Evolutionary conservation across 2,329 filamentous ascomycete genomes (phyloP), one percentile per base, ranked within the genome.

Genomic region (Celoporthe dispersa): DNA sequence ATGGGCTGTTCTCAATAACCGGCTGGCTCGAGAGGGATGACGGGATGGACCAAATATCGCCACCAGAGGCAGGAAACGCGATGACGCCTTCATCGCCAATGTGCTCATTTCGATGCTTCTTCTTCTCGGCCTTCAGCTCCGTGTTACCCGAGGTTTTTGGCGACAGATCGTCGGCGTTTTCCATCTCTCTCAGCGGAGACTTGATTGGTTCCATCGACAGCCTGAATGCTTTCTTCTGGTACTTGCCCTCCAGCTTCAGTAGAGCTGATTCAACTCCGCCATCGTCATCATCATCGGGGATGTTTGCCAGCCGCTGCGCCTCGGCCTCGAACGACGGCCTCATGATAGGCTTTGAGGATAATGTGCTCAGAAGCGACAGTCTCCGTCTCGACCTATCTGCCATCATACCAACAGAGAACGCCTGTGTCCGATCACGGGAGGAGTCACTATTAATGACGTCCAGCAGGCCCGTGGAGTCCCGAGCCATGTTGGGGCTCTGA

Each of bases 201-300:
- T 11, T 64, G 11, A 73, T 68, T 12, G 80, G 79, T 59, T 83
- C 81, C 72, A 83, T 82, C 19, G 80, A 84, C 16, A 83, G 76
- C 66, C 80, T 81, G 37, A 78, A 78, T 0, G 78, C 72, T 74
- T 80, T 88, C 74, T 86, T 90, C 77, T 91, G 87, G 75, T 91
- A 96, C 74, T 89, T 95, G 12, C 96, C 96, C 81, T 99, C 96
- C 0, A 99, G 85, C 76, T 98, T 99, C 75, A 94, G 81, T 65
- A 99, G 80, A 0, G 96, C 93, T n/a, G 94, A 94, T 77, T 98
- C 96, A 35, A 98, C 90, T 16, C 95, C 95, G 8, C 94, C 94
- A 76, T 97, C 93, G 61, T 91, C 91, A 71, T 90, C 87, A 51
- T 97, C 93, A 76, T 98, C 94, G 0, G 95, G 94, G 35, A 98